Evolutionary conservation across 2,329 filamentous ascomycete genomes (phyloP).

Genomic region (Aureobasidium sp.): DNA sequence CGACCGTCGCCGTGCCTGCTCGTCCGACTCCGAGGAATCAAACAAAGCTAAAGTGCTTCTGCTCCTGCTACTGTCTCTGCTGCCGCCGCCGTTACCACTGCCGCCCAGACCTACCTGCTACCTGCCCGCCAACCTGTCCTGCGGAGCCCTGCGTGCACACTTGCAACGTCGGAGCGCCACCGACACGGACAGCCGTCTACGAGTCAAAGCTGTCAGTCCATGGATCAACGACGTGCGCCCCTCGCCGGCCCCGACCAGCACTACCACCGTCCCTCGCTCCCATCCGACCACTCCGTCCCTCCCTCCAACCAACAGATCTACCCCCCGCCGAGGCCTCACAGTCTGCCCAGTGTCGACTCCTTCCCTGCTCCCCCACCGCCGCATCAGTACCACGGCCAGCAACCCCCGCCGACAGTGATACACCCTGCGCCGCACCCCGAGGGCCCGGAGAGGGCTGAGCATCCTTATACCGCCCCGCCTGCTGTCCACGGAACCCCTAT

Average conservation of each 20-base stretch:
- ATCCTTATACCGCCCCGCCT: slow-evolving; percentile 23
- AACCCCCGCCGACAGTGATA: slow-evolving; percentile 14
- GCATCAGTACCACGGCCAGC: slow-evolving; percentile 16
- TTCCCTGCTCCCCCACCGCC: slow-evolving; percentile 12
- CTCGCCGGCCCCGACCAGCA: slow-evolving; percentile 11
- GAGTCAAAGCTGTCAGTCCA: background rate
- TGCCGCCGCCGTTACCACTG: background rate
- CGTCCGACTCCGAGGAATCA: too few species aligned
- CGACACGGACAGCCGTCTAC: slow-evolving; percentile 5
- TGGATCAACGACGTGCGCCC: slow-evolving; percentile 6
- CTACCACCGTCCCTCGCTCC: slow-evolving; percentile 10
- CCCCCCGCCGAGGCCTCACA: slow-evolving; percentile 14
- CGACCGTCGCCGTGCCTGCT: slow-evolving; percentile 1
- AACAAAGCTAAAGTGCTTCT: background rate
- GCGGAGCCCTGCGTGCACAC: background rate
- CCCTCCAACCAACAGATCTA: slow-evolving; percentile 13
- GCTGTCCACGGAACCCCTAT: slow-evolving; percentile 30
- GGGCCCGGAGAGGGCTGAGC: slow-evolving; percentile 19
- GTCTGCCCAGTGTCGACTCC: slow-evolving; percentile 3
- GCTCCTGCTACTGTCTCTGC: background rate
- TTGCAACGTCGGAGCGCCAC: slow-evolving; percentile 10
- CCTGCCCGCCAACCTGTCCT: background rate
- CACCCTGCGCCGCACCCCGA: slow-evolving; percentile 17
- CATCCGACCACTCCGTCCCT: background rate
- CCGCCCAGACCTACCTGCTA: background rate